Percentiles rank a stretch among this genome's conserved stretches.
Evolutionary conservation across 176 grass and related monocot genomes (phyloP).

Genomic region (Oryza officinalis): DNA sequence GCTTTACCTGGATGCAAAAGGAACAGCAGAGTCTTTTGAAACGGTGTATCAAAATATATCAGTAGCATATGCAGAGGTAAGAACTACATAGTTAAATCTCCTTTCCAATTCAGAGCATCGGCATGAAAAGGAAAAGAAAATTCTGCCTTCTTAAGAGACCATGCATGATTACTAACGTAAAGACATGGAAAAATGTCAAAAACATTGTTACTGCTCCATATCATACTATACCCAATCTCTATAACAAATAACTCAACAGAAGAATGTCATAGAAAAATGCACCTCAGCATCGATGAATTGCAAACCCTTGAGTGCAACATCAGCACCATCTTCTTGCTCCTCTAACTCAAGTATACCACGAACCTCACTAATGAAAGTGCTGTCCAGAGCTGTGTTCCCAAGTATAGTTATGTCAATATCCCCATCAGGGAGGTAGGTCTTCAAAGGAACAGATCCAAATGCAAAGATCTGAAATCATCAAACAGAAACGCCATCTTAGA

Average conservation of each 20-base stretch:
- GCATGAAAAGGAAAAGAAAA: background rate
- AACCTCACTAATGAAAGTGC: constrained; percentile 39
- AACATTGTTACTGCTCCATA: background rate
- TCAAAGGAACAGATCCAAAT: constrained; percentile 85
- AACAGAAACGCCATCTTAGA: background rate
- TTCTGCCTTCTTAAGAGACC: background rate
- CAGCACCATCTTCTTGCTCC: constrained; percentile 34
- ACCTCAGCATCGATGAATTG: constrained; percentile 75
- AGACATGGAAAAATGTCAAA: constrained; percentile 3
- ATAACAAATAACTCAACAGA: constrained; percentile 5
- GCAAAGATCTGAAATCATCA: constrained; percentile 57
- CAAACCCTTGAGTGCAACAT: constrained; percentile 47
- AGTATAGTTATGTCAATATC: constrained; percentile 78
- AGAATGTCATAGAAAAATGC: background rate
- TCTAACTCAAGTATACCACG: constrained; percentile 46
- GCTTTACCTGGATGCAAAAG: constrained; percentile 65
- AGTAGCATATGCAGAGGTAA: background rate
- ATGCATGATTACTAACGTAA: background rate
- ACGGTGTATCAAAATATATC: background rate
- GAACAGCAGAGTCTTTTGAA: constrained; percentile 16
- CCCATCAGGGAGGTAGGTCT: constrained; percentile 88
- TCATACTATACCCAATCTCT: background rate
- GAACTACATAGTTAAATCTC: background rate
- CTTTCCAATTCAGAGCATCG: background rate
- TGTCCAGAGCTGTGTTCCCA: constrained; percentile 30